Evolutionary conservation across 139 green algal genomes (phyloP).

Genomic region (Eudorina sp.): DNA sequence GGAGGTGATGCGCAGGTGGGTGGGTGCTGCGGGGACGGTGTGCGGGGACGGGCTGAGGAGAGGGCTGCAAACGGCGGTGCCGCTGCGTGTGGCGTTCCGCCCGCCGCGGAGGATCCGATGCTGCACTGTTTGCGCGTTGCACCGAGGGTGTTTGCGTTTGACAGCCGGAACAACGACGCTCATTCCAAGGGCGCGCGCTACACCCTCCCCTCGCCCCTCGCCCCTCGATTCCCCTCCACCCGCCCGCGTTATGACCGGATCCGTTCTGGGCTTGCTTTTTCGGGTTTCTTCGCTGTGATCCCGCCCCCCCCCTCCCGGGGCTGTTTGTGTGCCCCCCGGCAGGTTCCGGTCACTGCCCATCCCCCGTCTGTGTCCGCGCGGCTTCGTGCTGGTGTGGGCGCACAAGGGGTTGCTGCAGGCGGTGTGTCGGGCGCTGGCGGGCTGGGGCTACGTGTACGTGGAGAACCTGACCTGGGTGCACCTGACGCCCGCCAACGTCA

Average conservation of each 20-base stretch:
- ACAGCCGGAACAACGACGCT: no score
- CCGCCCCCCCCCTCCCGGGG: neutral
- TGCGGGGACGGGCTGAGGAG: no score
- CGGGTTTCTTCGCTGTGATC: neutral
- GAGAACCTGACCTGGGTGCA: conserved; percentile 97
- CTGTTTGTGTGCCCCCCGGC: neutral
- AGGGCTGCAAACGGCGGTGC: no score
- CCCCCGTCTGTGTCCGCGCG: conserved; percentile 75
- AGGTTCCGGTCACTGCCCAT: conserved; percentile 77
- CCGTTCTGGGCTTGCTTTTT: no score
- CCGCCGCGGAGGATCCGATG: no score
- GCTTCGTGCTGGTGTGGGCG: conserved; percentile 93
- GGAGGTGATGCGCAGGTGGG: conserved; percentile 27
- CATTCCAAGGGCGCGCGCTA: no score
- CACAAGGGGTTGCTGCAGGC: conserved; percentile 77
- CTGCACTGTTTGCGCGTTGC: no score
- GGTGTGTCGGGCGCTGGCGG: conserved; percentile 12
- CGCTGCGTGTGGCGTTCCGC: no score
- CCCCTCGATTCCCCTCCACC: neutral
- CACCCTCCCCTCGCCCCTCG: no score
- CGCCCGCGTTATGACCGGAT: neutral
- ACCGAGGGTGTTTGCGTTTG: no score
- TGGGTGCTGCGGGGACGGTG: no score
- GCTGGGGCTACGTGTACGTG: conserved; percentile 85
- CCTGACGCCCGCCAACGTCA: conserved; percentile 77